phyloP scores from a whole-genome alignment of 306 rosid genomes.

The Astragalus membranaceus region DNA sequence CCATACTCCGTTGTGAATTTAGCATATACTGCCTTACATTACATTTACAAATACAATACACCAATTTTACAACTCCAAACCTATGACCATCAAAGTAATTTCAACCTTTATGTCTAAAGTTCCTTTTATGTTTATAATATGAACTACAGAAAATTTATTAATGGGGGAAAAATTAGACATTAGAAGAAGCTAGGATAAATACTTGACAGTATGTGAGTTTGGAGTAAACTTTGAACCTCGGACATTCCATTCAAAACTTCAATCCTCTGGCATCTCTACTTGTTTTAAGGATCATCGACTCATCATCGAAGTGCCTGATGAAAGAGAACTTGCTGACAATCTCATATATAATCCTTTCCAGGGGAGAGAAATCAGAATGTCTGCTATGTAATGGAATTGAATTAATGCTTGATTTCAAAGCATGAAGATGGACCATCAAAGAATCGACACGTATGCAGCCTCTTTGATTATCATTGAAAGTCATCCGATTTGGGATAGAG shows the following conservation, averaged over 20 bases:
- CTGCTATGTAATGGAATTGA: conserved; percentile 1
- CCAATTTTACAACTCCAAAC: too few species aligned
- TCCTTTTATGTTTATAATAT: too few species aligned
- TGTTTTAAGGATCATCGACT: not conserved
- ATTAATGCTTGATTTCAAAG: conserved; percentile 8
- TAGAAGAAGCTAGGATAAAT: not conserved
- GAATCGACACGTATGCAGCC: not conserved
- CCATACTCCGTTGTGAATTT: too few species aligned
- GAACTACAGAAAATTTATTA: too few species aligned
- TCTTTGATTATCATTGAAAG: not conserved
- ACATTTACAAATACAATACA: too few species aligned
- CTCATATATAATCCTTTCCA: not conserved
- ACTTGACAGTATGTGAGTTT: not conserved
- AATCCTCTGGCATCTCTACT: not conserved
- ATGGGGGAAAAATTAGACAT: too few species aligned
- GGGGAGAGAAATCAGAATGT: conserved; percentile 1
- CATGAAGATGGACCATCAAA: not conserved
- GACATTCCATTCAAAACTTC: not conserved
- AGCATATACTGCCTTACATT: too few species aligned
- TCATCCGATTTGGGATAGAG: not conserved
- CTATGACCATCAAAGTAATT: too few species aligned
- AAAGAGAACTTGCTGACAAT: not conserved
- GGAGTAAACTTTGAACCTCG: conserved; percentile 5
- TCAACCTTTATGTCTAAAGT: too few species aligned
- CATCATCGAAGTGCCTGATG: not conserved